These are phyloP conservation scores for Xylaria sp. DNA, from an alignment of 2,329 filamentous ascomycete genomes.

Conservation along the genomic window DNA sequence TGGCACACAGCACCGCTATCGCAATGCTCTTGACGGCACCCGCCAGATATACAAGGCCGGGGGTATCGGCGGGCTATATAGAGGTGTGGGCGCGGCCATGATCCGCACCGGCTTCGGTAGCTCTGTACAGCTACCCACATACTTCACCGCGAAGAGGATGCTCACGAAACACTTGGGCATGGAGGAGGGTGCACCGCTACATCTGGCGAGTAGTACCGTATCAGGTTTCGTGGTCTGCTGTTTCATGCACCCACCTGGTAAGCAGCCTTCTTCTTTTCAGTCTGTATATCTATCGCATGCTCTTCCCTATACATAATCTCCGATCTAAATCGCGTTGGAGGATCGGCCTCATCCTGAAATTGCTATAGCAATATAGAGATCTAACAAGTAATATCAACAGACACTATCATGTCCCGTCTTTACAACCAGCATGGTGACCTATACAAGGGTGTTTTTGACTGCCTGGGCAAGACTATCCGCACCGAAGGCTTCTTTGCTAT, in stretches of 20 bases:
- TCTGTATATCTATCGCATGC: background rate
- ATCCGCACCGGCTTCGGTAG: constrained; percentile 95
- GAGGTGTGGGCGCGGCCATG: constrained; percentile 93
- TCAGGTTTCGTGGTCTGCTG: constrained; percentile 97
- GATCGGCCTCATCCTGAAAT: too few species aligned
- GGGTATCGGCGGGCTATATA: constrained; percentile 84
- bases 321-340: background rate
- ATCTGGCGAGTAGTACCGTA: constrained; percentile 86
- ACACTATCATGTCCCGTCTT: constrained; percentile 98
- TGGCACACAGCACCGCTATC: constrained; percentile 95
- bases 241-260: constrained; percentile 96
- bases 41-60: constrained; percentile 81
- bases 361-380: background rate
- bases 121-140: constrained; percentile 95
- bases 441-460: constrained; percentile 94
- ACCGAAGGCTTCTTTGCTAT: constrained; percentile 93
- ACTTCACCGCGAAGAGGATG: constrained; percentile 95
- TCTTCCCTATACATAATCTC: constrained; percentile 12
- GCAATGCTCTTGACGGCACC: constrained; percentile 85
- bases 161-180: constrained; percentile 85
- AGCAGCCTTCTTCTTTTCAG: constrained; percentile 45
- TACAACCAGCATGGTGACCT: constrained; percentile 99
- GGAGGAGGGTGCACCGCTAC: constrained; percentile 89
- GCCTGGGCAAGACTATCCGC: constrained; percentile 86
- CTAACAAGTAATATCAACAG: constrained; percentile 53